These are phyloP conservation scores for Rhizopogon rudus DNA, from an alignment of 768 basidiomycete species.

Conservation along the genomic window DNA sequence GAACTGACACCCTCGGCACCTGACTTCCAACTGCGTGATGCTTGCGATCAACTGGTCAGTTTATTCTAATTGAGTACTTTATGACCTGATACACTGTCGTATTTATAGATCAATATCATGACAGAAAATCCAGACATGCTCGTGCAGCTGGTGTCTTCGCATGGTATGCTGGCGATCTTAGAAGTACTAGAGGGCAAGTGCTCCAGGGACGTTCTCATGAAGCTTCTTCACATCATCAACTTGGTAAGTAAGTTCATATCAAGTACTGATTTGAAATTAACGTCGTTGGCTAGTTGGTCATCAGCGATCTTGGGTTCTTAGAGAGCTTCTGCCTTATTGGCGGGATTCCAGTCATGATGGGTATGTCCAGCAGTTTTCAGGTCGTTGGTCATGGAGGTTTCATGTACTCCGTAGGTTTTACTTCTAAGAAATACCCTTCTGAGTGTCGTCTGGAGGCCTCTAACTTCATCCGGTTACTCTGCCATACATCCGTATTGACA, in stretches of 20 bases:
- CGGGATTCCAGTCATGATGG: conserved; percentile 95
- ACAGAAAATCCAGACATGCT: conserved; percentile 83
- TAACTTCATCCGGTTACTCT: conserved; percentile 87
- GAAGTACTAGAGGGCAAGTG: conserved; percentile 89
- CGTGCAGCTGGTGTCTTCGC: conserved; percentile 81
- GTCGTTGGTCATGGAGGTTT: not conserved
- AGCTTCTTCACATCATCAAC: conserved; percentile 86
- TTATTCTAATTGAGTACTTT: not conserved
- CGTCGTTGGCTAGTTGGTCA: conserved; percentile 43
- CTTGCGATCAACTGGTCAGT: conserved; percentile 83
- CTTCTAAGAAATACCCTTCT: conserved; percentile 88
- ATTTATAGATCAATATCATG: conserved; percentile 64
- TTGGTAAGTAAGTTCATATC: conserved; percentile 43
- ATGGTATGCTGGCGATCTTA: conserved; percentile 92
- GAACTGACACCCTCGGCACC: conserved; percentile 77
- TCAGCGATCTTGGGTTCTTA: conserved; percentile 73
- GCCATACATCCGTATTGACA: conserved; percentile 89
- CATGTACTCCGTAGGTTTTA: conserved; percentile 56
- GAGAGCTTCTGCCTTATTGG: conserved; percentile 96
- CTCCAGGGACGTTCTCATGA: conserved; percentile 81
- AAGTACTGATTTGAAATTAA: not conserved
- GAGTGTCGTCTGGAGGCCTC: conserved; percentile 96
- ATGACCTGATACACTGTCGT: not conserved
- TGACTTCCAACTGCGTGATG: conserved; percentile 78
- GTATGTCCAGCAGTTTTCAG: conserved; percentile 31